Evolutionary conservation across 371 early-diverging fungal genomes (phyloP).

Genomic region (Circinella minor): DNA sequence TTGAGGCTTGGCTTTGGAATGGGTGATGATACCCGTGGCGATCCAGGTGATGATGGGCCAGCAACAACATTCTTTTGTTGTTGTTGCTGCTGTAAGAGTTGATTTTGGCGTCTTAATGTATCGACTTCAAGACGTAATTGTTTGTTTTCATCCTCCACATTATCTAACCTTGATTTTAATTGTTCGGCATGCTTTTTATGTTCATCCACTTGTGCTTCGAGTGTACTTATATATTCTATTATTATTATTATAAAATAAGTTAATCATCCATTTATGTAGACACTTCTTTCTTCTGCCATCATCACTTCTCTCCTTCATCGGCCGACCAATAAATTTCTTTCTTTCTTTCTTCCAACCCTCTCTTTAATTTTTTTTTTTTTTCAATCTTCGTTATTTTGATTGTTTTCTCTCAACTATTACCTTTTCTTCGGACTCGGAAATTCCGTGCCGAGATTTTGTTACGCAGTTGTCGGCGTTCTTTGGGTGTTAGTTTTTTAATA

Average conservation of each 20-base stretch:
- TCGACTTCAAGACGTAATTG: conserved; percentile 62
- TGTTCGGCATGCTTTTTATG: conserved; percentile 64
- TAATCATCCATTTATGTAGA: too few relatives aligned
- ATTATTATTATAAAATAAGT: too few relatives aligned
- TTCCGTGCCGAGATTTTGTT: conserved; percentile 91
- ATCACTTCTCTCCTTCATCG: background rate
- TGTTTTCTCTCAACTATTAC: conserved; percentile 39
- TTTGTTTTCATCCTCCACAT: conserved; percentile 63
- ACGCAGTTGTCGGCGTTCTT: conserved; percentile 83
- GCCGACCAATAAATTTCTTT: background rate
- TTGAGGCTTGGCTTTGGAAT: conserved; percentile 47
- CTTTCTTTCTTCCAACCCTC: background rate
- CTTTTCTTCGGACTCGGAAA: conserved; percentile 87
- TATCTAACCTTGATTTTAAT: conserved; percentile 47
- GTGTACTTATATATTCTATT: conserved; percentile 79
- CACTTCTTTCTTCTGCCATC: background rate
- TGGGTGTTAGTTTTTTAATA: conserved; percentile 66
- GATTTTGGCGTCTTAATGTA: conserved; percentile 44
- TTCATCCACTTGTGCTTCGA: conserved; percentile 78
- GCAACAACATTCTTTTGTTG: conserved; percentile 15
- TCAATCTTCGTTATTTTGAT: background rate
- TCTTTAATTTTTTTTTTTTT: background rate
- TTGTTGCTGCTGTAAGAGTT: conserved; percentile 28
- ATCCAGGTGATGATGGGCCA: conserved; percentile 27
- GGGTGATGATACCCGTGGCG: conserved; percentile 40